These are phyloP conservation scores for Hymenoscyphus fructigenus DNA, from an alignment of 2,329 filamentous ascomycete genomes.

Conservation along the genomic window DNA sequence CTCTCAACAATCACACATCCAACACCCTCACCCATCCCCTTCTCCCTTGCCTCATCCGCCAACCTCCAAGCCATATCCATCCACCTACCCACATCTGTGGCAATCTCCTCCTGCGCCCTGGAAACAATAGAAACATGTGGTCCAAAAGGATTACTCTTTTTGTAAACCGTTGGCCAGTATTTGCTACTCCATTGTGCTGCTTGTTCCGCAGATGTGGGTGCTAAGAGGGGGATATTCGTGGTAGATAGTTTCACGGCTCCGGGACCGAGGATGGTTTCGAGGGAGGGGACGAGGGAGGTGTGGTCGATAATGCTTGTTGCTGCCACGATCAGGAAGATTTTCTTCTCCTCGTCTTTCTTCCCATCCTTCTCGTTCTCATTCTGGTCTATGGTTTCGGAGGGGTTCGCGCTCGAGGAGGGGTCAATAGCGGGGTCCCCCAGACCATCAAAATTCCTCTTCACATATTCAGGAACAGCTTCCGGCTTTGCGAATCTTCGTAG, in stretches of 20 bases:
- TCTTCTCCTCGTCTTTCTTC: slow-evolving; percentile 38
- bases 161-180: slow-evolving; percentile 84
- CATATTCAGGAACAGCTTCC: slow-evolving; percentile 63
- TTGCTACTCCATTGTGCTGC: slow-evolving; percentile 71
- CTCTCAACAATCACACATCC: slow-evolving; percentile 74
- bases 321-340: slow-evolving; percentile 49
- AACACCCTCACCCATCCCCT: slow-evolving; percentile 65
- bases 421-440: not conserved
- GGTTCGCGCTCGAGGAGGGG: not conserved
- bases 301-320: slow-evolving; percentile 50
- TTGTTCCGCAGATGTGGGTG: slow-evolving; percentile 74
- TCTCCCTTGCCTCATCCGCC: slow-evolving; percentile 56
- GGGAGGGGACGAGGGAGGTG: slow-evolving; percentile 49
- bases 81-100: slow-evolving; percentile 61
- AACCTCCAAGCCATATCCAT: slow-evolving; percentile 66
- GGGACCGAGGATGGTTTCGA: not conserved
- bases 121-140: slow-evolving; percentile 75
- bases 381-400: not conserved
- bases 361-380: not conserved
- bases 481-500: slow-evolving; percentile 75
- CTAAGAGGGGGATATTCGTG: slow-evolving; percentile 68
- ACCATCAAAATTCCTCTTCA: slow-evolving; percentile 38
- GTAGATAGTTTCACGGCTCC: slow-evolving; percentile 39
- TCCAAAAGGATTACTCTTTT: slow-evolving; percentile 83
- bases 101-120: slow-evolving; percentile 68